Evolutionary conservation across 768 basidiomycete species (phyloP).

Genomic region (Suillus tomentosus): DNA sequence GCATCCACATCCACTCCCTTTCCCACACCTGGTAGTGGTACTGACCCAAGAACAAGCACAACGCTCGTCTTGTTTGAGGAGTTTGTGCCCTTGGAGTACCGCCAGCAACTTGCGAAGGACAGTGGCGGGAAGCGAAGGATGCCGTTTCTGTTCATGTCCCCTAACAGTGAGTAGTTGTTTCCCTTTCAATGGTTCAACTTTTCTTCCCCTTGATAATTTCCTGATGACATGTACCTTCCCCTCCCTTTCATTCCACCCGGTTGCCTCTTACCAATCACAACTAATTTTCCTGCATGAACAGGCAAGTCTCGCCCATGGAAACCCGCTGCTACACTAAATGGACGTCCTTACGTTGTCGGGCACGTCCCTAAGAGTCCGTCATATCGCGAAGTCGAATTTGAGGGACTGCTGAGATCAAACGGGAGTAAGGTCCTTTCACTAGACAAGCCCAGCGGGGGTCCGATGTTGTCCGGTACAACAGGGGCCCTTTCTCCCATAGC

Average conservation of each 20-base stretch:
- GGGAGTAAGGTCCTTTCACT: slow-evolving; percentile 43
- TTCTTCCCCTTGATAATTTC: not conserved
- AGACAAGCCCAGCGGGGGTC: slow-evolving; percentile 22
- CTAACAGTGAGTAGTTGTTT: slow-evolving; percentile 19
- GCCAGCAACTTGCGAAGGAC: slow-evolving; percentile 66
- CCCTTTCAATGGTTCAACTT: slow-evolving; percentile 32
- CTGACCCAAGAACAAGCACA: slow-evolving; percentile 72
- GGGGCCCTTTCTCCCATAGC: slow-evolving; percentile 25
- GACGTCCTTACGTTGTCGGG: slow-evolving; percentile 70
- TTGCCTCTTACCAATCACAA: not conserved
- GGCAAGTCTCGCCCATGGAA: slow-evolving; percentile 64
- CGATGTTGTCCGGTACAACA: slow-evolving; percentile 12
- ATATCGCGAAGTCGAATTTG: slow-evolving; percentile 75
- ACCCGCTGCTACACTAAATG: slow-evolving; percentile 79
- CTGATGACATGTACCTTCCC: not conserved
- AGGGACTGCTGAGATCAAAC: slow-evolving; percentile 65
- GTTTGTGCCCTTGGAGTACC: slow-evolving; percentile 87
- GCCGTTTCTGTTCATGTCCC: slow-evolving; percentile 66
- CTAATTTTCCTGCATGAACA: not conserved
- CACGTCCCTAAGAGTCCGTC: slow-evolving; percentile 54
- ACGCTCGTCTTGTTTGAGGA: slow-evolving; percentile 89
- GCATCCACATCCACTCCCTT: slow-evolving; percentile 21
- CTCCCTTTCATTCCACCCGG: not conserved
- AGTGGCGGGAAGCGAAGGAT: slow-evolving; percentile 59
- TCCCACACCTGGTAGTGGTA: slow-evolving; percentile 12